Evolutionary conservation across 331 rosid species (phyloP).

Genomic region (Acacia pycnantha): DNA sequence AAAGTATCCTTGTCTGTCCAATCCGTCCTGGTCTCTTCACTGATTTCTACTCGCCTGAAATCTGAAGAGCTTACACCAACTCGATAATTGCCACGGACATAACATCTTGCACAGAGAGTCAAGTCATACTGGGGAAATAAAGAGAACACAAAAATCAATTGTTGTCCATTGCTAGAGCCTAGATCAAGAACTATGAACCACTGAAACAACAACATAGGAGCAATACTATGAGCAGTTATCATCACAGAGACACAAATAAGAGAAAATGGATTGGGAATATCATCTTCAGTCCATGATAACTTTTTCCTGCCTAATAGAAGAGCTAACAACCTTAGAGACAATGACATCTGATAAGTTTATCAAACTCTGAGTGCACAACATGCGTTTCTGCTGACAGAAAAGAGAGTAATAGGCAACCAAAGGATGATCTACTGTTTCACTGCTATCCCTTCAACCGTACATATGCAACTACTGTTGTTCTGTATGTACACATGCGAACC

Average conservation of each 20-base stretch:
- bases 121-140: constrained; percentile 55
- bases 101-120: constrained; percentile 97
- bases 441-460: not conserved
- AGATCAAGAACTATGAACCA: not conserved
- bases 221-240: not conserved
- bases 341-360: not conserved
- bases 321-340: not conserved
- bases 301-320: not conserved
- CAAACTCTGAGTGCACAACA: not conserved
- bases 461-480: not conserved
- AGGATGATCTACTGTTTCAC: not conserved
- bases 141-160: not conserved
- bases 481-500: not conserved
- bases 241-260: not conserved
- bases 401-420: not conserved
- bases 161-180: not conserved
- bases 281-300: not conserved
- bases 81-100: constrained; percentile 88
- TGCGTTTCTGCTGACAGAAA: not conserved
- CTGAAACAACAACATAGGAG: not conserved
- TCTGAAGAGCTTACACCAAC: constrained; percentile 79
- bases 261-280: not conserved
- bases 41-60: constrained; percentile 90
- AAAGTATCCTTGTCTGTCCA: constrained; percentile 87
- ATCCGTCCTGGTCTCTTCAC: constrained; percentile 61